Evolutionary conservation across 257 asterid genomes (phyloP), one percentile per base, ranked within the genome.

Genomic region (Ophiorrhiza pumila): DNA sequence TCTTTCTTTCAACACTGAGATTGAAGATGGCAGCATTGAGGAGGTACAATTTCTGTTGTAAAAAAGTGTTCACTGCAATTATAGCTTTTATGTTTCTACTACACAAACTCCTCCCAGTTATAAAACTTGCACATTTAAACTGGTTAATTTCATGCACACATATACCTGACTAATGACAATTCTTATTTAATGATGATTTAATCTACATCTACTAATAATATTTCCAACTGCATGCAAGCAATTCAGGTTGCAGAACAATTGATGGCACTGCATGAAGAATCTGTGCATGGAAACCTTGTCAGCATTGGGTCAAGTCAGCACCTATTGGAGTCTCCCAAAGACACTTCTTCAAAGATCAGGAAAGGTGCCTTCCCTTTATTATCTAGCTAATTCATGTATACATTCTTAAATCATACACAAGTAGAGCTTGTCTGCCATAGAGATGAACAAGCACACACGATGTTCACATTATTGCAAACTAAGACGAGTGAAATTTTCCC

Each of bases 11-110:
- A 84, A 84, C 80, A 84, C 91, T 32, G 91, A 86, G 74, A 86
- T 86, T 62, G 88, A 86, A 57, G 91, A 86, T 80, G 88, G 88
- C 68, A 86, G 88, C 71, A 84, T 84, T 39, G 90, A 86, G 62
- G 82, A 86, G 87, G 90, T 83, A 62, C 32, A 59, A 32, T 35
- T 60, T 76, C 3, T 9, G n/a, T n/a, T n/a, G n/a, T n/a, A n/a
- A n/a, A n/a, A n/a, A n/a, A n/a, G n/a, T n/a, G 23, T 41, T 29
- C 45, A 17, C 29, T 25, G 29, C 31, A 25, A n/a, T 22, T 58
- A 7, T 17, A 35, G 42, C 14, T 57, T 5, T n/a, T n/a, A n/a
- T n/a, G n/a, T n/a, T n/a, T n/a, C n/a, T n/a, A n/a, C n/a, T n/a
- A n/a, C n/a, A n/a, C n/a, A n/a, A n/a, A n/a, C n/a, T n/a, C n/a